Evolutionary conservation across 2,329 filamentous ascomycete species (phyloP).

Genomic region (Fusarium tricinctum): DNA sequence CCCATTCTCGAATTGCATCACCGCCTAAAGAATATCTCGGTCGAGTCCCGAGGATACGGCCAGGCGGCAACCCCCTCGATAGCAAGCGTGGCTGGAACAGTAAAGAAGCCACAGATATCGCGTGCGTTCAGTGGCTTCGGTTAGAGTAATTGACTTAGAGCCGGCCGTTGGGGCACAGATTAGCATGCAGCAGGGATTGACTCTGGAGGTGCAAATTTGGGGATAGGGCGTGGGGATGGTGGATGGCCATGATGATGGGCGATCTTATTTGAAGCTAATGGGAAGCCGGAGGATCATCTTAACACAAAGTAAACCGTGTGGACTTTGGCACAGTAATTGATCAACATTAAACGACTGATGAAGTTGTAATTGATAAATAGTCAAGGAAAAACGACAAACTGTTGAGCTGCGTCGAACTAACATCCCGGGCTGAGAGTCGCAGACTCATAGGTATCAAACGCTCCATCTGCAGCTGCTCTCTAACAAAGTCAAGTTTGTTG

Average conservation of each 20-base stretch:
- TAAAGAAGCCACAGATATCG: conserved; percentile 22
- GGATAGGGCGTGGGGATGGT: conserved; percentile 17
- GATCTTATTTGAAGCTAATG: conserved; percentile 39
- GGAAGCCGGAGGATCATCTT: conserved; percentile 32
- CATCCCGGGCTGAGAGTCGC: too few relatives aligned
- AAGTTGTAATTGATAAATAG: too few relatives aligned
- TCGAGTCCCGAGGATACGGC: conserved; percentile 47
- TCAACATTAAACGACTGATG: neutral
- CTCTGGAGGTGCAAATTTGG: conserved; percentile 24
- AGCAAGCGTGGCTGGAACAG: conserved; percentile 21
- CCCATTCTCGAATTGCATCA: conserved; percentile 29
- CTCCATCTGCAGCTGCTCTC: neutral
- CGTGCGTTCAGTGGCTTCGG: conserved; percentile 46
- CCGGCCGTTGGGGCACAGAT: conserved; percentile 47
- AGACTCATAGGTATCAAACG: neutral
- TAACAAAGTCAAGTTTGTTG: conserved; percentile 38
- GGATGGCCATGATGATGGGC: conserved; percentile 14
- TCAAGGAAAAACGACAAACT: too few relatives aligned
- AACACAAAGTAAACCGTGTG: neutral
- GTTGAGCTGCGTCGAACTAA: too few relatives aligned
- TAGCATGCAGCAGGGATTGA: conserved; percentile 41
- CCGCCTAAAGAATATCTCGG: conserved; percentile 39
- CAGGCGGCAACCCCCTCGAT: conserved; percentile 23
- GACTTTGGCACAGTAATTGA: neutral
- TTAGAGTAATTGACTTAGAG: conserved; percentile 36